These are phyloP conservation scores for Kluyveromyces lactis DNA, from an alignment of 805 yeast species.

Conservation along the genomic window DNA sequence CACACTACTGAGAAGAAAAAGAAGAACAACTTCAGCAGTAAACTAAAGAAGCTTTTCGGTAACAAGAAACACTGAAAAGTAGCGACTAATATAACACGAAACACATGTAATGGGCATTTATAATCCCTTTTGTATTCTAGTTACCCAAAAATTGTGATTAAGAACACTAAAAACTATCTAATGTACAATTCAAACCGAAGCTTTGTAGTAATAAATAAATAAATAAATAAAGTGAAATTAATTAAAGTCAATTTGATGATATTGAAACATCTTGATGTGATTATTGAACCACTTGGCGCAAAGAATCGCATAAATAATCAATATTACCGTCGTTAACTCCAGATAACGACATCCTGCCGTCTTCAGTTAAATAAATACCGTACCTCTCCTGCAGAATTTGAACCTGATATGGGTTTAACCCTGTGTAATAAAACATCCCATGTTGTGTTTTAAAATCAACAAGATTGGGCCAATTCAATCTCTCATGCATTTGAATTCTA, in stretches of 20 bases:
- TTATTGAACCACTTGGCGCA: constrained; percentile 5
- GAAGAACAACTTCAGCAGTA: constrained; percentile 29
- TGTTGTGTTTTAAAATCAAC: constrained; percentile 53
- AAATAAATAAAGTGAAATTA: no score
- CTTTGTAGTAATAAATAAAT: no score
- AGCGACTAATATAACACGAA: no score
- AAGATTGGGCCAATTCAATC: constrained; percentile 78
- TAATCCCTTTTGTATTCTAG: no score
- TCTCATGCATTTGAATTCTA: constrained; percentile 54
- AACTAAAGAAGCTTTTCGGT: constrained; percentile 35
- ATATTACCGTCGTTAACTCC: constrained; percentile 80
- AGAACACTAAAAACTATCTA: no score
- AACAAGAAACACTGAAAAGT: constrained; percentile 19
- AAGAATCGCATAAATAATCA: constrained; percentile 37
- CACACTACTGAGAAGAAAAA: constrained; percentile 17
- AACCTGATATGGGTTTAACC: constrained; percentile 65
- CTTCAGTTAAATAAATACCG: constrained; percentile 77
- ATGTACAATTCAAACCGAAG: no score
- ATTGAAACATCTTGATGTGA: no score
- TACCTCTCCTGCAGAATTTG: constrained; percentile 57
- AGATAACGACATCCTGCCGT: constrained; percentile 87
- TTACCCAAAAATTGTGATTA: no score
- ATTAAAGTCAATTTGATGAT: no score
- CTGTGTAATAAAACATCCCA: constrained; percentile 96
- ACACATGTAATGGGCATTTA: no score